Evolutionary conservation across 2,329 filamentous ascomycete genomes (phyloP), one percentile per base, ranked within the genome.

Genomic region (Paecilomyces formosus): DNA sequence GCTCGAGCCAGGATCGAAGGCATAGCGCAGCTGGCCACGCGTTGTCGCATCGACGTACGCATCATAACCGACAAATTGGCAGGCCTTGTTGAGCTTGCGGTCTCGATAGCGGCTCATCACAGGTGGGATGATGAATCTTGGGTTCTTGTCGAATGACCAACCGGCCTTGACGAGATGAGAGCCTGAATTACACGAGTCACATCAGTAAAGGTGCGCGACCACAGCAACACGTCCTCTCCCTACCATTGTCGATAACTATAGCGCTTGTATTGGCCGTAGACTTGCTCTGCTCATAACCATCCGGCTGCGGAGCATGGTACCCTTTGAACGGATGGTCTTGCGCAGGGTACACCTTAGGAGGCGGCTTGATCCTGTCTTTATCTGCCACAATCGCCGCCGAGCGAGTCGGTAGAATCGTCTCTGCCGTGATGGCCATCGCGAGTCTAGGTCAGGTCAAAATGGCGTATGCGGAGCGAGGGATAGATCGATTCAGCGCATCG

Each of bases 181-280:
- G 65, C 94, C 92, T 96, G 66, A 56, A 21, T 53, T 24, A 54
- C 39, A 51, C 66, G 60, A 64, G 63, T 22, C 45, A 56, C 18
- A 26, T 53, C 30, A 33, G 54, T 31, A 12, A 24, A 57, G 39
- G 53, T 11, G 57, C 45, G 12, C 12, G n/a, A 53, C 52, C 51
- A 21, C 53, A 49, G 53, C 76, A 61, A 30, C 13, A 11, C 2
- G 57, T 13, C 24, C 26, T 35, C 24, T 53, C 57, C 64, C 53
- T 78, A 95, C 92, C 94, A 88, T 97, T 97, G 78, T 99, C 94
- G 70, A 99, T 97, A 62, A 99, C 90, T 69, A 99, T 97, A 55
- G 92, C 90, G 55, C 87, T 89, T 53, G 79, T 77, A 59, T 78
- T 81, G 15, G 81, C 74, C 21, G 82, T 76, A 58, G 83, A 76